Evolutionary conservation across 2,329 filamentous ascomycete genomes (phyloP), one percentile per base, ranked within the genome.

Genomic region (Hymenoscyphus infarciens): DNA sequence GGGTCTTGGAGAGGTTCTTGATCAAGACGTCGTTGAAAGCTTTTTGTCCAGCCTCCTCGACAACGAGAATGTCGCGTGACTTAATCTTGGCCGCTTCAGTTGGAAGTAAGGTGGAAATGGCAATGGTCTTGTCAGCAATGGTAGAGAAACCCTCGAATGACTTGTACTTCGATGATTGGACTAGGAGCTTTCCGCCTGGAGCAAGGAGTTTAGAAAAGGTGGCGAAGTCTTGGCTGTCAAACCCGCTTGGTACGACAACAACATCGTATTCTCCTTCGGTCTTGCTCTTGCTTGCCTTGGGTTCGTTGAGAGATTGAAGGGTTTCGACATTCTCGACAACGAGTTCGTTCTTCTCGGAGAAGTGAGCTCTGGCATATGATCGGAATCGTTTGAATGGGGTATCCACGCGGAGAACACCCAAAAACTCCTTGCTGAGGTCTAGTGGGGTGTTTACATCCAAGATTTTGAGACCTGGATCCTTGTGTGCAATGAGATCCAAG

Each of bases 61-160:
- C 42, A 10, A 49, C n/a, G 2, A 49, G n/a, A 25, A 49, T 49
- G 19, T 49, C 42, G n/a, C 42, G 42, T 49, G 1, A 1, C 42
- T 49, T 49, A 11, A 49, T 49, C n/a, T 49, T 49, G 19, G 42
- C 42, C 4, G 19, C 7, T 7, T 49, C 42, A 22, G 42, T 49
- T 49, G 19, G 42, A 25, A 49, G 42, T 49, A 49, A 25, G n/a
- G 42, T 49, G 7, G 42, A 19, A 22, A 49, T 49, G 7, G 42
- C 42, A 25, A 49, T 49, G 7, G 42, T 49, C 42, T 49, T 49
- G 42, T 49, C 42, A 22, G 42, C 42, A 22, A 49, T 49, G 1
- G 42, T 49, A 49, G n/a, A 49, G 42, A 49, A 49, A 11, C 42
- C 42, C n/a, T 49, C 42, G 42, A 49, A 49, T 49, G 42, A 49